These are phyloP conservation scores for Thalia dealbata DNA, from an alignment of 176 grass and related monocot genomes.

Conservation along the genomic window DNA sequence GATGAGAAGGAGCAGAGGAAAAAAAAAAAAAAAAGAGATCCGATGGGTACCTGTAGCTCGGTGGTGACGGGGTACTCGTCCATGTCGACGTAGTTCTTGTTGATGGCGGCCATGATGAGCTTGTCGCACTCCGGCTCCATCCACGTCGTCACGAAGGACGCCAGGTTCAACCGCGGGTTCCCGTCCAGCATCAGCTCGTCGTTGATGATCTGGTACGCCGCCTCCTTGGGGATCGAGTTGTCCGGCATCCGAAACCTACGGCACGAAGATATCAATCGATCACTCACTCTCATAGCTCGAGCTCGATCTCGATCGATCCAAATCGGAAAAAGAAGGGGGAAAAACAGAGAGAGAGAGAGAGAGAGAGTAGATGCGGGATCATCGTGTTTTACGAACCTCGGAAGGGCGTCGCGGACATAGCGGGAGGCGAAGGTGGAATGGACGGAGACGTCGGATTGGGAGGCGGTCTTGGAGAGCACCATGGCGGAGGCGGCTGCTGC, in stretches of 20 bases:
- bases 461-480: constrained; percentile 55
- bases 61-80: constrained; percentile 97
- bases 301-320: neutral
- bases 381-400: no score
- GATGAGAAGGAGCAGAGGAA: no score
- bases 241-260: constrained; percentile 80
- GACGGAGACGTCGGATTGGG: constrained; percentile 65
- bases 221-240: constrained; percentile 90
- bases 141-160: constrained; percentile 94
- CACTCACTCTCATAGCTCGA: neutral
- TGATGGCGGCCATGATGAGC: constrained; percentile 84
- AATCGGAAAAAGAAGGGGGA: neutral
- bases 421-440: constrained; percentile 94
- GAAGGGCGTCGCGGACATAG: constrained; percentile 75
- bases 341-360: neutral
- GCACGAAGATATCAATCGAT: neutral
- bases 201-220: constrained; percentile 98
- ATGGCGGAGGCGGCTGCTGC: constrained; percentile 4
- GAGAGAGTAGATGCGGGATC: neutral
- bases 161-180: constrained; percentile 91
- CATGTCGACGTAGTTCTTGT: constrained; percentile 99
- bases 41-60: constrained; percentile 68
- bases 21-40: no score
- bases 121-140: constrained; percentile 99
- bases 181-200: constrained; percentile 99